These are phyloP conservation scores for Theobroma cacao DNA, from an alignment of 345 rosid genomes.

Conservation along the genomic window DNA sequence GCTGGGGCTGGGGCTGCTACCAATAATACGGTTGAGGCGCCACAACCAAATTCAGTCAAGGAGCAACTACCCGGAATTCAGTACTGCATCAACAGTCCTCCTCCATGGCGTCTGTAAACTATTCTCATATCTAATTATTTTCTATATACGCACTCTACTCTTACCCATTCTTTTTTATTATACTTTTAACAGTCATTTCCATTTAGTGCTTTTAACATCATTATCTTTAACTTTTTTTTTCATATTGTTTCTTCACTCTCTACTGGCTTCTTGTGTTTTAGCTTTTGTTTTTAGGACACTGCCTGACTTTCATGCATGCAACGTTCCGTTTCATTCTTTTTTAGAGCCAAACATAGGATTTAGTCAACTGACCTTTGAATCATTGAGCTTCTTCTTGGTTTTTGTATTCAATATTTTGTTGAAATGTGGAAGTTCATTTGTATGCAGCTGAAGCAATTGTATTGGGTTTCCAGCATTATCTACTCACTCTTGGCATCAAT, in stretches of 20 bases:
- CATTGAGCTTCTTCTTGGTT: not conserved
- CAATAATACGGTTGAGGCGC: conserved; percentile 30
- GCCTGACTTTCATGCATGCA: too few species aligned
- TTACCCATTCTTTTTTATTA: too few species aligned
- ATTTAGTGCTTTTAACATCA: not conserved
- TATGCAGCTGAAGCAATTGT: conserved; percentile 56
- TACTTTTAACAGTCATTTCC: not conserved
- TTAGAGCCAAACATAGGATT: not conserved
- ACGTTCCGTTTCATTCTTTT: too few species aligned
- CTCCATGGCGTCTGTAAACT: conserved; percentile 61
- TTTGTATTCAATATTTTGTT: not conserved
- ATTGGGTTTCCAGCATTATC: conserved; percentile 64
- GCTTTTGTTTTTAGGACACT: not conserved
- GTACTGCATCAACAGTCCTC: conserved; percentile 69
- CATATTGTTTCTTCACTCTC: not conserved
- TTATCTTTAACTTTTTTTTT: not conserved
- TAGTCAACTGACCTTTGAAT: not conserved
- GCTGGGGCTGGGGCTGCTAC: conserved; percentile 17
- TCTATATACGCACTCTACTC: not conserved
- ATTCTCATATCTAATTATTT: not conserved
- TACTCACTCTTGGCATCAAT: conserved; percentile 57
- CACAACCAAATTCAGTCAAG: conserved; percentile 60
- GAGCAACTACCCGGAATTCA: conserved; percentile 65
- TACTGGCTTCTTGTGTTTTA: not conserved
- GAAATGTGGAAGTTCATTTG: not conserved